phyloP scores from a whole-genome alignment of 2,329 filamentous ascomycete species.

The Fusarium lateritium region DNA sequence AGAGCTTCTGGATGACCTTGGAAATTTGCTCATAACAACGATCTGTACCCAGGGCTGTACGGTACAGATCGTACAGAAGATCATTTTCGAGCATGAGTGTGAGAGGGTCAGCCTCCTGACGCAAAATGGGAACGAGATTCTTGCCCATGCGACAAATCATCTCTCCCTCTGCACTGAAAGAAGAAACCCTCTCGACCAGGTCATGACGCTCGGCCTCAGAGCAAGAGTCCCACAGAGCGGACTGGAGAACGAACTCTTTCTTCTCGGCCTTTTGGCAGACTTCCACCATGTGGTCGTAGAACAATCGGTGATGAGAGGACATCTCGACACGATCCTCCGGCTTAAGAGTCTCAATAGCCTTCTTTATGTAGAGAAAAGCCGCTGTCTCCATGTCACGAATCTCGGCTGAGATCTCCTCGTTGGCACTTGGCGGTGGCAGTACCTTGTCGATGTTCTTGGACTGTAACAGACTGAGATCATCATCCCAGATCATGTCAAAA shows the following conservation, averaged over 20 bases:
- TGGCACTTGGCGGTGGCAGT: not conserved
- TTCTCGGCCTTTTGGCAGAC: not conserved
- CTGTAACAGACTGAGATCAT: not conserved
- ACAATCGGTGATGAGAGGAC: not conserved
- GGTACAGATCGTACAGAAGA: not conserved
- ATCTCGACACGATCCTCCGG: not conserved
- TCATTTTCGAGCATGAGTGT: conserved; percentile 1
- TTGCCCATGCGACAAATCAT: conserved; percentile 6
- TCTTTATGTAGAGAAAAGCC: not conserved
- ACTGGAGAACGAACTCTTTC: not conserved
- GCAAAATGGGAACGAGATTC: not conserved
- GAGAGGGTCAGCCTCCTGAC: not conserved
- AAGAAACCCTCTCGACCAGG: not conserved
- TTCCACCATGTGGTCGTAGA: conserved; percentile 1
- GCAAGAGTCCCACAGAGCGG: not conserved
- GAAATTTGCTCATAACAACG: conserved; percentile 4
- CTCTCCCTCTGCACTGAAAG: conserved; percentile 1
- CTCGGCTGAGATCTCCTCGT: not conserved
- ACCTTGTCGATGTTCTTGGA: not conserved
- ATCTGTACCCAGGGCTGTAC: not conserved
- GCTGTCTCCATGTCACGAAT: not conserved
- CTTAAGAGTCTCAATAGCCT: not conserved
- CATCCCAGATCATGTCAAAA: not conserved
- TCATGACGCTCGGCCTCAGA: not conserved
- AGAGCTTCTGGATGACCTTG: not conserved